Conservation (phyloP, 2,329 filamentous ascomycete genomes). For the Beauveria rudraprayagi region DNA sequence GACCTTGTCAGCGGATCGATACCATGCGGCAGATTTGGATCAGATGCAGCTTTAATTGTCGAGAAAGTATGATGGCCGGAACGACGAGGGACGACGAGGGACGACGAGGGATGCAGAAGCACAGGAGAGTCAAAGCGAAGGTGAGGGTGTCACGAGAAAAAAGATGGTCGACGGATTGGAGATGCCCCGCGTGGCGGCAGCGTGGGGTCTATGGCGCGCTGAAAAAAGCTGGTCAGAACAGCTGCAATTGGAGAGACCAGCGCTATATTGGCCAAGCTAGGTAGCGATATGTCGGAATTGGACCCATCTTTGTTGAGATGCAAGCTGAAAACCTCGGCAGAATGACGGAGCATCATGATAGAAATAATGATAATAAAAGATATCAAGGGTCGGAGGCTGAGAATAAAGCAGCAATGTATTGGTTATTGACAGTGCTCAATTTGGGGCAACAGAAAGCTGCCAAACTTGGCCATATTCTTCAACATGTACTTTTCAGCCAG, state of each 20-base stretch:
- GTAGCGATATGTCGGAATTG: too few relatives aligned
- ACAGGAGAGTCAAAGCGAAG: background rate
- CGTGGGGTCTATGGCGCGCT: slow-evolving; percentile 2
- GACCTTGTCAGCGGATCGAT: too few relatives aligned
- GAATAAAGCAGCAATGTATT: too few relatives aligned
- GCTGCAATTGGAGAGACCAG: background rate
- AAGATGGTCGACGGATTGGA: background rate
- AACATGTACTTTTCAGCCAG: too few relatives aligned
- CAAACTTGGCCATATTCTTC: background rate
- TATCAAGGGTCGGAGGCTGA: too few relatives aligned
- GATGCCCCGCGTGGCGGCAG: slow-evolving; percentile 8
- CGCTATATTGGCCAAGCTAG: too few relatives aligned
- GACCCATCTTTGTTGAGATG: too few relatives aligned
- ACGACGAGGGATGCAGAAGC: background rate
- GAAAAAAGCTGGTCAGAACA: background rate
- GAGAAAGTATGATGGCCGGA: background rate
- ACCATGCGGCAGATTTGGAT: background rate
- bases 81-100: background rate
- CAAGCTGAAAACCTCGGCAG: too few relatives aligned
- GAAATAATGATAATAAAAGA: too few relatives aligned
- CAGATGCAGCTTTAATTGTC: too few relatives aligned
- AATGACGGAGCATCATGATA: too few relatives aligned
- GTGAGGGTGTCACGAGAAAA: slow-evolving; percentile 9
- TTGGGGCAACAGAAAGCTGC: background rate
- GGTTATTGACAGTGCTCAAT: too few relatives aligned